Conservation (phyloP, 2,329 filamentous ascomycete genomes). For the Lizonia empirigonia region DNA sequence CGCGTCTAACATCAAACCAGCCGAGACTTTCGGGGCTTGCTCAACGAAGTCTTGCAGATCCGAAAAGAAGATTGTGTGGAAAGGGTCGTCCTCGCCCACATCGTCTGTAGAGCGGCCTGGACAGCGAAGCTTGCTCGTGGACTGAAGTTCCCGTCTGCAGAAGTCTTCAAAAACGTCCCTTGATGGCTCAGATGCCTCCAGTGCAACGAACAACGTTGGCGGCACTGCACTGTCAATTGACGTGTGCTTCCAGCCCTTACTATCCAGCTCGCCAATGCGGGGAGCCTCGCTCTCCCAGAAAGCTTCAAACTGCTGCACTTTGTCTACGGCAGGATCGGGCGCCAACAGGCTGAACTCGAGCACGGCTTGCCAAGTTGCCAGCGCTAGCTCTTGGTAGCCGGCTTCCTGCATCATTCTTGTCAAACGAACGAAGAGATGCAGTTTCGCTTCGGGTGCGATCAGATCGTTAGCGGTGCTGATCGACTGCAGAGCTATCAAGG, state of each 20-base stretch:
- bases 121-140: conserved; percentile 56
- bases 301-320: conserved; percentile 58
- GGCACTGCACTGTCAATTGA: conserved; percentile 26
- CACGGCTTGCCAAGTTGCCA: conserved; percentile 81
- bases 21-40: conserved; percentile 46
- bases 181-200: conserved; percentile 13
- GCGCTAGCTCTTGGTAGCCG: conserved; percentile 77
- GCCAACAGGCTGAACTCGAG: conserved; percentile 73
- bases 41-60: conserved; percentile 73
- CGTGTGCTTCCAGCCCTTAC: conserved; percentile 72
- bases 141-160: conserved; percentile 59
- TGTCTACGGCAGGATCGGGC: conserved; percentile 53
- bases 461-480: neutral
- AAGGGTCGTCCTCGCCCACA: conserved; percentile 78
- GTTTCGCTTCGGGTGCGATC: conserved; percentile 31
- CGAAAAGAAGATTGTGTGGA: conserved; percentile 77
- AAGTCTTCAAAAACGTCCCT: conserved; percentile 32
- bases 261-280: conserved; percentile 74
- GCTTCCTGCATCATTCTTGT: conserved; percentile 76
- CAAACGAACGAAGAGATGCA: conserved; percentile 76
- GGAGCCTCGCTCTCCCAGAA: conserved; percentile 89
- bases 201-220: conserved; percentile 2
- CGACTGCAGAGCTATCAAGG: conserved; percentile 53
- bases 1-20: conserved; percentile 65
- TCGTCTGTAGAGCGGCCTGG: conserved; percentile 79